Base-by-base conservation (phyloP, 495 filamentous ascomycete genomes). In the Aspergillus cavernicola region DNA sequence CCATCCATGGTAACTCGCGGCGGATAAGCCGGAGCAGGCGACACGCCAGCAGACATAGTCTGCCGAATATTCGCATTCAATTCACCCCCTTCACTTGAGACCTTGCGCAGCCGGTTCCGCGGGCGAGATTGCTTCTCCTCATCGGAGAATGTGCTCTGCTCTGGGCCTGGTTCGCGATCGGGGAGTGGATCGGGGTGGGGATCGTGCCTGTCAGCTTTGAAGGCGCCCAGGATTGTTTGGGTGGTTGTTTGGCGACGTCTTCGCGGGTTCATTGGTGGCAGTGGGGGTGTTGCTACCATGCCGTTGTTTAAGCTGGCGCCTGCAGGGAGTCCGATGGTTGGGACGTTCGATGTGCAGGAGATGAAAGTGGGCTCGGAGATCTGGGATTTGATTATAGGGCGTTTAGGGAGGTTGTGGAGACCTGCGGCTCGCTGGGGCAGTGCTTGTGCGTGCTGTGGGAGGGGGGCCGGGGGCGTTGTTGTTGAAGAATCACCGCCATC, bases 331-430 rank as follows among this genome's bases (percentile, higher is more conserved):
- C 80, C 78, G 11, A 87, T 76, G 0, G 82, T 83, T 3, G 84
- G 81, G 13, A 93, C 79, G 37, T 84, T 85, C 9, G 85, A 90
- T 8, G 89, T 93, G 18, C 79, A 81, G 29, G 82, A 87, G n/a
- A 92, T 67, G 50, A 95, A 86, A 0, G 80, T 87, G 0, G 90
- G 90, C 57, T 93, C 90, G 3, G 89, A 92, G 33, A 96, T 95
- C 23, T 86, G 81, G 29, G 78, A 72, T 61, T 92, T 90, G 59
- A 82, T 85, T 41, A 93, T 73, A 0, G 80, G 73, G 32, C 81
- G 81, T 73, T 90, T 93, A 49, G 66, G 74, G 19, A 71, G 67
- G 48, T 55, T 51, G 35, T 45, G 49, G 44, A 59, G 46, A 6
- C 67, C 63, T n/a, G 64, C 60, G 19, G 64, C 57, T 15, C 66